phyloP scores from a whole-genome alignment of 345 rosid species.

The Reutealis trisperma region DNA sequence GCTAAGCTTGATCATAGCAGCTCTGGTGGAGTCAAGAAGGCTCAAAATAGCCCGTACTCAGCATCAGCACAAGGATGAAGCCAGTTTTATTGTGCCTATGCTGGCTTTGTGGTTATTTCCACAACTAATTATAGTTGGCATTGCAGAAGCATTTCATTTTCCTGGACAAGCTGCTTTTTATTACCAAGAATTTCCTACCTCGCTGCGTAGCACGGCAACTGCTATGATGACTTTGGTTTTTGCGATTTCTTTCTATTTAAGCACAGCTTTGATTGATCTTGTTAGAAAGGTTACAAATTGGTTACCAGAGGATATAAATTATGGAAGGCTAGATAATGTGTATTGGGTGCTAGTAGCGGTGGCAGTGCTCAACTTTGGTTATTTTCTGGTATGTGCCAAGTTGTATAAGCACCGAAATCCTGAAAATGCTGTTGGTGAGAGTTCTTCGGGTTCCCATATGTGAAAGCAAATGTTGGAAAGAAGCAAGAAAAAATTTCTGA shows the following conservation, averaged over 20 bases:
- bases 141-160: constrained; percentile 50
- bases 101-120: constrained; percentile 52
- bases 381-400: constrained; percentile 14
- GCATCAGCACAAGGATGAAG: constrained; percentile 5
- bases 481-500: too few relatives aligned
- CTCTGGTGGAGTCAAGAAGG: constrained; percentile 47
- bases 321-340: constrained; percentile 41
- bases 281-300: constrained; percentile 40
- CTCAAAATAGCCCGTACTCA: constrained; percentile 24
- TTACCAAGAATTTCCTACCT: constrained; percentile 48
- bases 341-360: constrained; percentile 17
- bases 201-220: constrained; percentile 43
- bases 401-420: constrained; percentile 12
- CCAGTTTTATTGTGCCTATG: constrained; percentile 33
- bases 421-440: not conserved
- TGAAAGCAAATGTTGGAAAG: not conserved
- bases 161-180: constrained; percentile 46
- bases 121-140: constrained; percentile 40
- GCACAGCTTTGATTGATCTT: constrained; percentile 41
- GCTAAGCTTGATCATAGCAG: constrained; percentile 37
- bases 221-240: constrained; percentile 44
- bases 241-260: constrained; percentile 41
- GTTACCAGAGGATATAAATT: constrained; percentile 51
- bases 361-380: constrained; percentile 16
- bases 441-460: not conserved